A percentile compares a stretch with the other conserved stretches of the same genome.
These are phyloP conservation scores for Aspergillus sojae DNA, from an alignment of 2,329 filamentous ascomycete genomes.

Conservation along the genomic window DNA sequence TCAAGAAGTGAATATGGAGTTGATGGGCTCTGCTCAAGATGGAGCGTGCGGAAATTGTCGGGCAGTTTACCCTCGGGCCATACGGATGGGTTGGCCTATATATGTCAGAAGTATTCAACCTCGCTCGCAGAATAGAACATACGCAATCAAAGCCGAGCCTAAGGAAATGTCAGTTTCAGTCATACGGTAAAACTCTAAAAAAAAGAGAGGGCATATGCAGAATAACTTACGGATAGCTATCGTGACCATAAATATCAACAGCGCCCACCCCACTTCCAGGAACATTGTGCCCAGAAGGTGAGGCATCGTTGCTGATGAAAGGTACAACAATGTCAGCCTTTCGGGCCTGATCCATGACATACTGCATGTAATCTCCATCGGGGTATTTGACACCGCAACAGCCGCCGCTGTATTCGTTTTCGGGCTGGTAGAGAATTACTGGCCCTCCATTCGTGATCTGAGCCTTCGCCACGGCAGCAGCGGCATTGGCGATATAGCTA, in stretches of 20 bases:
- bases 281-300: conserved; percentile 61
- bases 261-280: conserved; percentile 61
- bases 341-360: conserved; percentile 69
- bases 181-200: background rate
- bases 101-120: conserved; percentile 12
- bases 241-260: conserved; percentile 68
- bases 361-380: conserved; percentile 69
- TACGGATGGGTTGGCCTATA: conserved; percentile 55
- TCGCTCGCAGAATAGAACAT: conserved; percentile 12
- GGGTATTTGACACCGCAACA: conserved; percentile 59
- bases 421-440: conserved; percentile 75
- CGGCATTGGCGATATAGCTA: conserved; percentile 65
- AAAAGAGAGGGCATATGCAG: background rate
- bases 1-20: conserved; percentile 69
- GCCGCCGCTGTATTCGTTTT: conserved; percentile 74
- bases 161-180: background rate
- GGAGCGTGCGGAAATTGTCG: conserved; percentile 56
- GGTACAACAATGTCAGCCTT: conserved; percentile 73
- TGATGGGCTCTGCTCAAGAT: conserved; percentile 63
- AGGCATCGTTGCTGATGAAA: conserved; percentile 74
- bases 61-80: conserved; percentile 64
- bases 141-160: conserved; percentile 46
- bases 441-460: conserved; percentile 85
- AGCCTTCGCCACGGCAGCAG: conserved; percentile 68
- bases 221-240: conserved; percentile 58